Evolutionary conservation across 225 moss, liverwort and hornwort species (phyloP).

Genomic region (Physcomitrellopsis africana): DNA sequence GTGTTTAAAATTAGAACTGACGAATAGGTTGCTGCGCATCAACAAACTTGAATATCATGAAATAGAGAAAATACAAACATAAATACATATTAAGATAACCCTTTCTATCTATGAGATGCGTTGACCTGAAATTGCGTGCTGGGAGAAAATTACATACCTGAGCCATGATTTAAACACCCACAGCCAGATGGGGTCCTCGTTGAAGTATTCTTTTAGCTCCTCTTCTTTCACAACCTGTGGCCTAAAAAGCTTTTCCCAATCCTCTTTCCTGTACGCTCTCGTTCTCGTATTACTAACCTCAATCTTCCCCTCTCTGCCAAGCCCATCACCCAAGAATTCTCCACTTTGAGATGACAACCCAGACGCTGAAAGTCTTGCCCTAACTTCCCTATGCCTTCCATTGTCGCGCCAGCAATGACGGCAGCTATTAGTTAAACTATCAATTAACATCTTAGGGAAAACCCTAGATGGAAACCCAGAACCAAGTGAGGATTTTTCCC

Average conservation of each 20-base stretch:
- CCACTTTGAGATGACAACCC: conserved; percentile 22
- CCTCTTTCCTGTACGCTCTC: conserved; percentile 60
- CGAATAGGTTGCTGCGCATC: background rate
- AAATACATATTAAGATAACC: background rate
- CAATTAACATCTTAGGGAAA: background rate
- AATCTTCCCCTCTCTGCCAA: conserved; percentile 23
- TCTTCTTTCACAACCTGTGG: conserved; percentile 45
- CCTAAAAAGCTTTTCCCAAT: conserved; percentile 54
- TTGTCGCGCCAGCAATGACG: conserved; percentile 9
- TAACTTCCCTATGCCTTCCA: conserved; percentile 3
- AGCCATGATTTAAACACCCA: conserved; percentile 63
- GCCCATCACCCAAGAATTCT: conserved; percentile 6
- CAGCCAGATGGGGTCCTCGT: conserved; percentile 61
- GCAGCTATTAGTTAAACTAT: background rate
- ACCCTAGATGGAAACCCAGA: background rate
- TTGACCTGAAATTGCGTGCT: background rate
- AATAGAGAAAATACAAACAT: background rate
- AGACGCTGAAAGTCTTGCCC: conserved; percentile 1
- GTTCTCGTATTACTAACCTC: conserved; percentile 17
- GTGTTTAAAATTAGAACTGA: background rate
- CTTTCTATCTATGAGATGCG: background rate
- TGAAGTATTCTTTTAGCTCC: conserved; percentile 44
- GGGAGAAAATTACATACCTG: conserved; percentile 42
- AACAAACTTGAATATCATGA: background rate
- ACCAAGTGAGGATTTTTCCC: background rate